phyloP scores from a whole-genome alignment of 148 eudicot genomes.

The Bassia scoparia region DNA sequence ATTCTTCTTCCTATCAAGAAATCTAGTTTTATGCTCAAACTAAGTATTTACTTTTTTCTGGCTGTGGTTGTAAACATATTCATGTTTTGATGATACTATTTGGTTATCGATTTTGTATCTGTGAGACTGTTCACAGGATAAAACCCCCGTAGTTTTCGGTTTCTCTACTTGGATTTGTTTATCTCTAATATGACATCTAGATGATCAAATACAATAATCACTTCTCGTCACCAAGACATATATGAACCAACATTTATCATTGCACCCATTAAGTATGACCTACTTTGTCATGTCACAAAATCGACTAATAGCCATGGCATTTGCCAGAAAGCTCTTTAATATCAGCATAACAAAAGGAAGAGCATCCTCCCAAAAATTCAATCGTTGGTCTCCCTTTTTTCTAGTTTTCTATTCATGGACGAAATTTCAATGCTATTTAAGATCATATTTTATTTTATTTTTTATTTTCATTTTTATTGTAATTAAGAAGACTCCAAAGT shows the following conservation, averaged over 20 bases:
- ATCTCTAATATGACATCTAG: too few relatives aligned
- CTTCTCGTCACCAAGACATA: not conserved
- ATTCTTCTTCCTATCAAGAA: not conserved
- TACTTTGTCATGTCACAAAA: not conserved
- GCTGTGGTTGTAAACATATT: not conserved
- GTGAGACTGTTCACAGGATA: not conserved
- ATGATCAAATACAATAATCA: not conserved
- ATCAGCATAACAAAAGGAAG: too few relatives aligned
- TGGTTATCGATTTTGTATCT: not conserved
- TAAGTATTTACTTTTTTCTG: not conserved
- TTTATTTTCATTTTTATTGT: too few relatives aligned
- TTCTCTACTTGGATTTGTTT: not conserved
- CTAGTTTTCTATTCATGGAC: not conserved
- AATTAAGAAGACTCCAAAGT: too few relatives aligned
- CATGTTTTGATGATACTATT: too few relatives aligned
- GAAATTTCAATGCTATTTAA: not conserved
- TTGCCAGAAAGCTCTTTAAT: not conserved
- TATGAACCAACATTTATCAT: not conserved
- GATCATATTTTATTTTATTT: not conserved
- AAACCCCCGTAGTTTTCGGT: not conserved
- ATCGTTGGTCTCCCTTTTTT: too few relatives aligned
- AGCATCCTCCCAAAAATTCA: not conserved
- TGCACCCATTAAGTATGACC: not conserved
- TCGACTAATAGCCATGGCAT: not conserved
- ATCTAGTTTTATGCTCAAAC: not conserved